Evolutionary conservation across 176 grass and related monocot species (phyloP).

Genomic region (Secale cereale): DNA sequence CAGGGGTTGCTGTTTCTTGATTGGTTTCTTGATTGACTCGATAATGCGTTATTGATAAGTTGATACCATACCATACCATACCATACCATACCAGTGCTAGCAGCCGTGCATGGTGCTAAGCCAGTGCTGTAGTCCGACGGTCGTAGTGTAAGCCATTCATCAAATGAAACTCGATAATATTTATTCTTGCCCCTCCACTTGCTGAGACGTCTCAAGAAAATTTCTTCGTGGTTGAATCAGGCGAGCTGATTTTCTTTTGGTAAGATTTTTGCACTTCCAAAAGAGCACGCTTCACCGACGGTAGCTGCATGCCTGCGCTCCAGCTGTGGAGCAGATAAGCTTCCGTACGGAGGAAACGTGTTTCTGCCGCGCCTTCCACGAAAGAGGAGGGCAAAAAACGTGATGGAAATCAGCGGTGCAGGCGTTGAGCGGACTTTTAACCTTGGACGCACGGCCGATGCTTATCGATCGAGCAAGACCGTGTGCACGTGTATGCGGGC

Average conservation of each 20-base stretch:
- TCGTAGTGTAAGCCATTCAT: constrained; percentile 12
- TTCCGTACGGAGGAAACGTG: background rate
- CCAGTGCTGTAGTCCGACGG: background rate
- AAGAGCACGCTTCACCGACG: background rate
- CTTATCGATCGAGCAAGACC: background rate
- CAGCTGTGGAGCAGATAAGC: background rate
- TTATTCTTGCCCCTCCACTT: background rate
- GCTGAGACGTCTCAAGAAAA: background rate
- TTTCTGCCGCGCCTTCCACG: background rate
- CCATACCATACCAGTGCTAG: background rate
- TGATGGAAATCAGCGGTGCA: background rate
- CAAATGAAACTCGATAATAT: background rate
- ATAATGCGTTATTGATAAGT: background rate
- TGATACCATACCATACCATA: background rate
- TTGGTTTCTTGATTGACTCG: constrained; percentile 31
- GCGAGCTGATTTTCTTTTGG: background rate
- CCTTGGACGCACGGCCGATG: background rate
- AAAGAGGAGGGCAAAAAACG: background rate
- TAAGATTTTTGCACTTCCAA: background rate
- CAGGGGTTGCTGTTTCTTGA: constrained; percentile 34
- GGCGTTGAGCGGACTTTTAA: background rate
- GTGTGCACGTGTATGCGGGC: constrained; percentile 14
- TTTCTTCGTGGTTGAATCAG: too few relatives aligned
- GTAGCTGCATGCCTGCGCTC: background rate
- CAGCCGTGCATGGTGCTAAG: too few relatives aligned